Conservation (phyloP, 2,329 filamentous ascomycete genomes). For the Bretziella fagacearum region DNA sequence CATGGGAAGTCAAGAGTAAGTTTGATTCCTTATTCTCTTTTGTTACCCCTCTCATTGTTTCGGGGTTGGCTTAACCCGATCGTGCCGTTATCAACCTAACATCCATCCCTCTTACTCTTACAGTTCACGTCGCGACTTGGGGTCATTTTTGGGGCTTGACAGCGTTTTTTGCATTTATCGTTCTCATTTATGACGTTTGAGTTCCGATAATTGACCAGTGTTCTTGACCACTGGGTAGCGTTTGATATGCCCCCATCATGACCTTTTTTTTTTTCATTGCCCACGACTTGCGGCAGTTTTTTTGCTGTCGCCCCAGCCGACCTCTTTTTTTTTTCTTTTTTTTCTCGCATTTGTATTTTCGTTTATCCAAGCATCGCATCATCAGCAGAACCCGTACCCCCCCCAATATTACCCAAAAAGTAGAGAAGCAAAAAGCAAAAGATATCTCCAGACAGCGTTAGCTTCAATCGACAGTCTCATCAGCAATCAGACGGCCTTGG, state of each 20-base stretch:
- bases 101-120: too few species aligned
- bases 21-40: background rate
- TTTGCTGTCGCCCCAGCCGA: background rate
- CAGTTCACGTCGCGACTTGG: background rate
- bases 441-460: too few species aligned
- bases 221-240: background rate
- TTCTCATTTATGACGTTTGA: too few species aligned
- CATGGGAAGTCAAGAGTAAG: constrained; percentile 1
- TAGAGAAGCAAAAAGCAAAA: too few species aligned
- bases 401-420: too few species aligned
- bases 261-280: background rate
- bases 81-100: too few species aligned
- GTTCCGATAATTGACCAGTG: background rate
- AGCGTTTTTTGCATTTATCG: too few species aligned
- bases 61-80: too few species aligned
- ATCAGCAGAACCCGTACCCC: too few species aligned
- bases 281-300: constrained; percentile 1
- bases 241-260: background rate
- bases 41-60: background rate
- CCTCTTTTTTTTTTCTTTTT: background rate
- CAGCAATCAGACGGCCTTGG: too few species aligned
- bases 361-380: background rate
- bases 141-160: background rate
- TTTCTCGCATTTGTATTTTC: background rate
- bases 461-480: too few species aligned